These are phyloP conservation scores for Tetrapyrgos nigripes DNA, from an alignment of 1,284 basidiomycete genomes.

Conservation along the genomic window DNA sequence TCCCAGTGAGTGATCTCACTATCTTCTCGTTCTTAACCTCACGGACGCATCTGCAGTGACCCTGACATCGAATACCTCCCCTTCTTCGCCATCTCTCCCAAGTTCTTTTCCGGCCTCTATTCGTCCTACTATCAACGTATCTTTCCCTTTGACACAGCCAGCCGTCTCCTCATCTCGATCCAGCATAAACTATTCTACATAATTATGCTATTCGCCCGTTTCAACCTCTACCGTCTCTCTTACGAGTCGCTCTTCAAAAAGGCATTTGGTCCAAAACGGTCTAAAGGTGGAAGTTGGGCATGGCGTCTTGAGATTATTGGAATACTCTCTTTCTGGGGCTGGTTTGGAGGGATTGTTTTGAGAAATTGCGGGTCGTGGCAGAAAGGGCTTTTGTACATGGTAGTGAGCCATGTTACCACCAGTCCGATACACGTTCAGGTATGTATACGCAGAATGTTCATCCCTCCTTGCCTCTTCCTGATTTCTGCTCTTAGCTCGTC, in stretches of 20 bases:
- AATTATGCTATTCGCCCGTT: conserved; percentile 90
- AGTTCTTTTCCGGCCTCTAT: conserved; percentile 87
- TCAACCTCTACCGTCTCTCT: conserved; percentile 94
- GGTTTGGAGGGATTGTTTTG: conserved; percentile 71
- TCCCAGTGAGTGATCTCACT: conserved; percentile 77
- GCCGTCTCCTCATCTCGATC: conserved; percentile 71
- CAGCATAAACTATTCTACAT: conserved; percentile 97
- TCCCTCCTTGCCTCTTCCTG: conserved; percentile 6
- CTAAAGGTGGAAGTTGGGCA: conserved; percentile 71
- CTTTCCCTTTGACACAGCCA: conserved; percentile 79
- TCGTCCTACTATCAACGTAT: conserved; percentile 95
- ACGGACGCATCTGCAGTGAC: conserved; percentile 62
- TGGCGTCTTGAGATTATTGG: conserved; percentile 76
- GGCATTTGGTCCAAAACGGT: conserved; percentile 63
- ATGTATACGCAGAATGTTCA: no score
- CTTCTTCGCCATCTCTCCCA: conserved; percentile 93
- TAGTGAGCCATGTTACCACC: conserved; percentile 82
- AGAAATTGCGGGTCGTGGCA: conserved; percentile 73
- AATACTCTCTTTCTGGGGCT: conserved; percentile 79
- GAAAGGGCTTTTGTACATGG: conserved; percentile 69
- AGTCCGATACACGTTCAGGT: conserved; percentile 90
- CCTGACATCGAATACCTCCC: conserved; percentile 96
- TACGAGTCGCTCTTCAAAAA: conserved; percentile 79
- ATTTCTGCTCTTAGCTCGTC: conserved; percentile 75
- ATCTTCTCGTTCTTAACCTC: background rate